Conservation (phyloP, 305 asterid genomes). For the Caryopteris hybrid region DNA sequence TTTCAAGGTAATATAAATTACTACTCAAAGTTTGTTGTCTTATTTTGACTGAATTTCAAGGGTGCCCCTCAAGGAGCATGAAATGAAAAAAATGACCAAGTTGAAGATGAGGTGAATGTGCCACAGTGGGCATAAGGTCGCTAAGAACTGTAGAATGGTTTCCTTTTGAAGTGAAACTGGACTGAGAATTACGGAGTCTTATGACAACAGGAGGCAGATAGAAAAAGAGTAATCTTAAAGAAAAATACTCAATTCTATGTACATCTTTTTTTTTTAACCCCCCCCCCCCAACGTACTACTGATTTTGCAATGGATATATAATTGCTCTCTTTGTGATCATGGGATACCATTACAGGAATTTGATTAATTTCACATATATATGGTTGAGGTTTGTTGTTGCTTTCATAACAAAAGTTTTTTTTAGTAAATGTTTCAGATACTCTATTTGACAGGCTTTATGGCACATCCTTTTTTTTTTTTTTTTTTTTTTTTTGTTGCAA, state of each 20-base stretch:
- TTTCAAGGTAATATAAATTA: conserved; percentile 62
- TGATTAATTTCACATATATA: not conserved
- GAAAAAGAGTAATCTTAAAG: not conserved
- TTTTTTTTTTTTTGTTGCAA: not conserved
- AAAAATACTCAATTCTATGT: not conserved
- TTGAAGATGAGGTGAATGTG: not conserved
- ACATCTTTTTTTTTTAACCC: not conserved
- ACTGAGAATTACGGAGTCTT: not conserved
- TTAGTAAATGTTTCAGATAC: not conserved
- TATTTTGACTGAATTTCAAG: not conserved
- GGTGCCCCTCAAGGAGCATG: not conserved
- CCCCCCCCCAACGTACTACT: not conserved
- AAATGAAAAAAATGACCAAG: not conserved
- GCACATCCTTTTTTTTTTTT: no score
- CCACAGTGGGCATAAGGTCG: not conserved
- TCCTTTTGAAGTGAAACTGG: not conserved
- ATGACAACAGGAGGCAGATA: not conserved
- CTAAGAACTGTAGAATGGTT: not conserved
- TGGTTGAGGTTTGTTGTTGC: not conserved
- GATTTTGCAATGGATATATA: not conserved
- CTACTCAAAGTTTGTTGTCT: not conserved
- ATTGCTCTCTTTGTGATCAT: not conserved
- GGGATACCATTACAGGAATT: not conserved
- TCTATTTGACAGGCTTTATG: not conserved
- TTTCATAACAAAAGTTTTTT: not conserved